Conservation (phyloP, 1,139 yeast genomes). For the Magnusiomyces suaveolens region DNA sequence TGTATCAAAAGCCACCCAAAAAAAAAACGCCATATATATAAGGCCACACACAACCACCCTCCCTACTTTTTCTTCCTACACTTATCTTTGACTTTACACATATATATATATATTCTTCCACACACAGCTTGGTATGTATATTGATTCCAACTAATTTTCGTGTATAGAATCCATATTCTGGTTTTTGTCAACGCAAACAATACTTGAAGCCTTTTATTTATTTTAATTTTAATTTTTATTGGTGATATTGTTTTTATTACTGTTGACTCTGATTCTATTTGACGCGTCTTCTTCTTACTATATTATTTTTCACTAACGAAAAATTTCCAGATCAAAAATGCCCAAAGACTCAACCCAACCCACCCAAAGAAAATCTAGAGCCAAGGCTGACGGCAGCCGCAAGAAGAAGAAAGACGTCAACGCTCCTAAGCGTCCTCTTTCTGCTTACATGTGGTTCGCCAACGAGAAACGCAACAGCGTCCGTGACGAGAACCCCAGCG, state of each 20-base stretch:
- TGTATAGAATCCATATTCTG: no score
- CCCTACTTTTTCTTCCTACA: neutral
- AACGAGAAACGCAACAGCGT: slow-evolving; percentile 93
- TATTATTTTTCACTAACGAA: neutral
- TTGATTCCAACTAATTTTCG: neutral
- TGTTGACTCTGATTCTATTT: neutral
- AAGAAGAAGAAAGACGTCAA: slow-evolving; percentile 59
- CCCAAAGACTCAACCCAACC: slow-evolving; percentile 25
- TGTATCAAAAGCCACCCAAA: no score
- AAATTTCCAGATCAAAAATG: slow-evolving; percentile 15
- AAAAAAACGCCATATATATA: no score
- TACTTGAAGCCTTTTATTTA: neutral
- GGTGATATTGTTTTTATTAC: neutral
- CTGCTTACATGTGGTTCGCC: slow-evolving; percentile 98
- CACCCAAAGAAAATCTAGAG: slow-evolving; percentile 15
- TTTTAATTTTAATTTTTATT: neutral
- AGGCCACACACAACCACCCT: neutral
- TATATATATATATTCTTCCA: neutral
- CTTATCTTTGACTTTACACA: neutral
- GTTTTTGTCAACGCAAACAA: neutral
- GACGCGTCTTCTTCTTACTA: neutral
- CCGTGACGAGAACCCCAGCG: slow-evolving; percentile 90
- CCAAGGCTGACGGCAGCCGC: slow-evolving; percentile 4
- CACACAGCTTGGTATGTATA: neutral
- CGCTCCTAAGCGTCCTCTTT: slow-evolving; percentile 96